Percentiles rank a stretch among this genome's conserved stretches.
Conservation (phyloP, 805 yeast genomes). For the Candida argentea region DNA sequence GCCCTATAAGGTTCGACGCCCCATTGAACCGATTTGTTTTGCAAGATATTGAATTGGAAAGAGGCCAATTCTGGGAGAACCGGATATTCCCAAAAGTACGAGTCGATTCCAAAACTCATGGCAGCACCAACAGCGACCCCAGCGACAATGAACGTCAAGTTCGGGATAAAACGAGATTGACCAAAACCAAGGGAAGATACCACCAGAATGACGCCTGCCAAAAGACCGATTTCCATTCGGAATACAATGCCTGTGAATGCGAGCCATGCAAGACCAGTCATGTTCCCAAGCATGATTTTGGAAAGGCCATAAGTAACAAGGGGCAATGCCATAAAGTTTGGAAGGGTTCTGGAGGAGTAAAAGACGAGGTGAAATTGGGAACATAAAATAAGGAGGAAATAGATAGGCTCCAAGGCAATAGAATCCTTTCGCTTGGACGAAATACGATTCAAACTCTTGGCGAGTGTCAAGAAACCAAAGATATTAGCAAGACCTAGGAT, state of each 20-base stretch:
- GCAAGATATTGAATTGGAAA: conserved; percentile 64
- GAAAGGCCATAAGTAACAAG: conserved; percentile 48
- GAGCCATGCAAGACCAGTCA: conserved; percentile 39
- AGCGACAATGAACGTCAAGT: conserved; percentile 26
- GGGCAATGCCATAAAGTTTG: conserved; percentile 82
- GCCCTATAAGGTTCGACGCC: conserved; percentile 69
- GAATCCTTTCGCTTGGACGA: conserved; percentile 10
- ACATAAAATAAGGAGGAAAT: conserved; percentile 50
- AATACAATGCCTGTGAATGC: conserved; percentile 59
- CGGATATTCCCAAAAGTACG: conserved; percentile 58
- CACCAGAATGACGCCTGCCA: conserved; percentile 39
- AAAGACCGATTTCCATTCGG: conserved; percentile 58
- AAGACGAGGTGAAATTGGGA: conserved; percentile 73
- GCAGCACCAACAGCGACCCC: conserved; percentile 47
- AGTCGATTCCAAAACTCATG: conserved; percentile 46
- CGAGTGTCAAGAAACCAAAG: conserved; percentile 39
- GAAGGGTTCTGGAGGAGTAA: conserved; percentile 77
- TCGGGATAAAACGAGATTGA: conserved; percentile 33
- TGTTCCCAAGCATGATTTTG: conserved; percentile 39
- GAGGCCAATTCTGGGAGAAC: conserved; percentile 71
- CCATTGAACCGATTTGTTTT: conserved; percentile 71
- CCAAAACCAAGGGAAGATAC: conserved; percentile 35
- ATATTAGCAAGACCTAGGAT: conserved; percentile 57
- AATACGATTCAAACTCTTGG: conserved; percentile 22
- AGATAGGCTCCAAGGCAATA: conserved; percentile 29